These are phyloP conservation scores for Oxyria digyna DNA, from an alignment of 148 eudicot species.

Conservation along the genomic window DNA sequence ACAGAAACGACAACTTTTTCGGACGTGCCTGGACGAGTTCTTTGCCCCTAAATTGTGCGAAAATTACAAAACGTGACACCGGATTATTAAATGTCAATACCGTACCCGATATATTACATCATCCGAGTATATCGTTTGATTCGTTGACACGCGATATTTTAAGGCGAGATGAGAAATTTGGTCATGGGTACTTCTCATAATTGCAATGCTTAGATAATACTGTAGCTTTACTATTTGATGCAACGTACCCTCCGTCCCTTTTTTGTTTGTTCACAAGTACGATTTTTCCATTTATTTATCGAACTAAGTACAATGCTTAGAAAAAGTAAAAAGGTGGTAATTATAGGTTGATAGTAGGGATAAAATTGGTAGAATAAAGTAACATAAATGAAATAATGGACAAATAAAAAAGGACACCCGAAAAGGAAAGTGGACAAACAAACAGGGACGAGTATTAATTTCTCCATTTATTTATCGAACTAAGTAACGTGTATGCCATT, in stretches of 20 bases:
- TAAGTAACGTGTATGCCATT: neutral
- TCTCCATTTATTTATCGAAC: neutral
- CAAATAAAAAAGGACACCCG: too few species aligned
- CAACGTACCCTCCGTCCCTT: too few species aligned
- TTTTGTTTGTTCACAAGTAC: too few species aligned
- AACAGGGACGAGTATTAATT: too few species aligned
- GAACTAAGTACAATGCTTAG: neutral
- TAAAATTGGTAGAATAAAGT: too few species aligned
- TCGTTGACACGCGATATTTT: neutral
- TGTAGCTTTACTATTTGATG: neutral
- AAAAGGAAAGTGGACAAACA: too few species aligned
- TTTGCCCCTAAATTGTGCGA: neutral
- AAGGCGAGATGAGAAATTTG: neutral
- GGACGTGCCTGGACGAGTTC: constrained; percentile 1
- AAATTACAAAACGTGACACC: constrained; percentile 8
- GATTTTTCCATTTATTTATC: neutral
- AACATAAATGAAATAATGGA: too few species aligned
- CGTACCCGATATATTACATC: neutral
- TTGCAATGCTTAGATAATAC: neutral
- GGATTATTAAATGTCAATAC: neutral
- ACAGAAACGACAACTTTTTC: constrained; percentile 4
- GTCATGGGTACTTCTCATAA: constrained; percentile 1
- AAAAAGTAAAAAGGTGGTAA: too few species aligned
- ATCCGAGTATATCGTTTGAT: too few species aligned
- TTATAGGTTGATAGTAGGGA: too few species aligned